Conservation (phyloP, 2,329 filamentous ascomycete species). For the Talaromyces sp. region DNA sequence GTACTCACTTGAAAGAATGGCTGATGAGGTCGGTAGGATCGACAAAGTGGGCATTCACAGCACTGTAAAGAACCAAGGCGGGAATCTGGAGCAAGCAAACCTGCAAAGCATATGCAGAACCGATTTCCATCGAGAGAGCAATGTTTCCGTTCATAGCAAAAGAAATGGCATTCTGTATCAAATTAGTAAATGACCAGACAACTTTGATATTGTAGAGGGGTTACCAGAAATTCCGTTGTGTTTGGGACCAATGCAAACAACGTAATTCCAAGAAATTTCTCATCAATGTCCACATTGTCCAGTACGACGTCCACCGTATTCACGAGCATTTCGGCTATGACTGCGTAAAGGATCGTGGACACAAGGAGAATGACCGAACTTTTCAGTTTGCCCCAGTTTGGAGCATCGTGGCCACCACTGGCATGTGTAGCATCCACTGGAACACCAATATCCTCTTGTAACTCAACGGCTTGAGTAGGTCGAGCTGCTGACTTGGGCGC, state of each 20-base stretch:
- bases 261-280: slow-evolving; percentile 96
- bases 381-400: slow-evolving; percentile 93
- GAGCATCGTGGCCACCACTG: slow-evolving; percentile 85
- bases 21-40: slow-evolving; percentile 48
- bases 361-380: slow-evolving; percentile 82
- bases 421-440: slow-evolving; percentile 36
- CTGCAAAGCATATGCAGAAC: slow-evolving; percentile 92
- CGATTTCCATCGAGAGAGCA: slow-evolving; percentile 97
- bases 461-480: slow-evolving; percentile 32
- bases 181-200: not conserved
- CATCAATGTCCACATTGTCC: slow-evolving; percentile 82
- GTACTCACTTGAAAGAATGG: slow-evolving; percentile 49
- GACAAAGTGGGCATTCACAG: slow-evolving; percentile 59
- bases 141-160: slow-evolving; percentile 99
- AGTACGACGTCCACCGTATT: slow-evolving; percentile 97
- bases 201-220: slow-evolving; percentile 23
- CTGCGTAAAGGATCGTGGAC: slow-evolving; percentile 87
- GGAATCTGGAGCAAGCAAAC: slow-evolving; percentile 94
- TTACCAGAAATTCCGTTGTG: slow-evolving; percentile 91
- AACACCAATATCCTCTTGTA: slow-evolving; percentile 44
- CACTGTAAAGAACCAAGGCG: slow-evolving; percentile 85
- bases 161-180: slow-evolving; percentile 82
- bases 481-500: slow-evolving; percentile 33
- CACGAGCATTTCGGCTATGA: slow-evolving; percentile 94
- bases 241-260: slow-evolving; percentile 96